phyloP scores from a whole-genome alignment of 371 early-diverging fungal genomes.

The Lichtheimia hyalospora region DNA sequence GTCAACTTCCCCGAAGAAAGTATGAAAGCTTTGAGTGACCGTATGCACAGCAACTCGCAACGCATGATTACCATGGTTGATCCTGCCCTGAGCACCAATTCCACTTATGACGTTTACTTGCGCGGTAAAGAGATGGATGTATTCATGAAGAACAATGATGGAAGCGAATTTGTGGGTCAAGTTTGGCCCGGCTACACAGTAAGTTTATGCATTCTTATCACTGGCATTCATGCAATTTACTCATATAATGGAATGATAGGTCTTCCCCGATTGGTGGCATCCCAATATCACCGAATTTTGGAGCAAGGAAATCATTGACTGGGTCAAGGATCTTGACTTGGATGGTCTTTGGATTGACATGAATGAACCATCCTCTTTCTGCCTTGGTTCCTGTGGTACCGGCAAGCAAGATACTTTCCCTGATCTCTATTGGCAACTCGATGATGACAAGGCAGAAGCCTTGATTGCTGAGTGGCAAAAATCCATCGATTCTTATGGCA shows the following conservation, averaged over 20 bases:
- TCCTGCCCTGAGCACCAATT: constrained; percentile 43
- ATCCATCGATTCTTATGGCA: constrained; percentile 11
- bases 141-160: constrained; percentile 51
- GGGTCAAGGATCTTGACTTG: constrained; percentile 17
- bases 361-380: constrained; percentile 71
- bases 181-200: constrained; percentile 64
- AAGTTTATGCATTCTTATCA: background rate
- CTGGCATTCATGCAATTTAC: background rate
- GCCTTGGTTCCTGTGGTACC: constrained; percentile 23
- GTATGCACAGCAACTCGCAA: constrained; percentile 38
- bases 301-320: constrained; percentile 20
- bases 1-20: constrained; percentile 38
- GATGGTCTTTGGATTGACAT: constrained; percentile 69
- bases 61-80: constrained; percentile 52
- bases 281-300: constrained; percentile 16
- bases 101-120: constrained; percentile 42
- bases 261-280: constrained; percentile 27
- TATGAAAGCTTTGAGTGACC: constrained; percentile 23
- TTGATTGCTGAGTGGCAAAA: constrained; percentile 4
- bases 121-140: constrained; percentile 40
- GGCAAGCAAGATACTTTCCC: constrained; percentile 25
- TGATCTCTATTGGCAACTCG: constrained; percentile 34
- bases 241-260: background rate
- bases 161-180: constrained; percentile 46
- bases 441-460: constrained; percentile 5